Evolutionary conservation across 208 protist genomes (phyloP).

Genomic region (Tritrichomonas musculus): DNA sequence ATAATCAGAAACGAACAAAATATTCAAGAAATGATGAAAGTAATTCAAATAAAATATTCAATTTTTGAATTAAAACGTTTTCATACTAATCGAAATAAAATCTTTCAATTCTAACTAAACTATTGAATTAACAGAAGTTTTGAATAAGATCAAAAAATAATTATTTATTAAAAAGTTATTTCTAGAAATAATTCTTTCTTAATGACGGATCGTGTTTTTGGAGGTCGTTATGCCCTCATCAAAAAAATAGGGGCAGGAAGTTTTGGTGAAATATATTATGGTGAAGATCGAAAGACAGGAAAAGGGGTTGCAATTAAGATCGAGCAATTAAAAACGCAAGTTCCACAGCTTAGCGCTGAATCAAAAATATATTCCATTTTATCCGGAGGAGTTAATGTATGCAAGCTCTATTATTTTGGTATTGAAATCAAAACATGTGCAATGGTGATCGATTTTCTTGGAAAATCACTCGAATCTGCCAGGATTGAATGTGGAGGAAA

Average conservation of each 20-base stretch:
- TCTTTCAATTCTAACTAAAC: too few relatives aligned
- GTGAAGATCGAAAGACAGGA: conserved; percentile 58
- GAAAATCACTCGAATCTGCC: conserved; percentile 89
- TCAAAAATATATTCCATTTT: conserved; percentile 78
- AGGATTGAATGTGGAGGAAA: conserved; percentile 71
- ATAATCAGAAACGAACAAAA: too few relatives aligned
- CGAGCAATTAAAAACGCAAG: conserved; percentile 60
- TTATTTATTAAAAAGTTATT: too few relatives aligned
- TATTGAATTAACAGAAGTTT: too few relatives aligned
- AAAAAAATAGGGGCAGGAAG: conserved; percentile 84
- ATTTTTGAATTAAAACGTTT: too few relatives aligned
- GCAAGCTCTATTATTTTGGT: conserved; percentile 81
- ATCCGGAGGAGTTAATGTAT: conserved; percentile 73
- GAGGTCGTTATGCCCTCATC: too few relatives aligned
- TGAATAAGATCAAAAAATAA: too few relatives aligned
- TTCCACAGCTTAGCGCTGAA: conserved; percentile 91
- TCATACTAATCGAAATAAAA: too few relatives aligned
- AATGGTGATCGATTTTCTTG: conserved; percentile 95
- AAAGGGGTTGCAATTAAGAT: conserved; percentile 53
- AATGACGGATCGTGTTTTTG: too few relatives aligned
- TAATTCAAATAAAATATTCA: too few relatives aligned
- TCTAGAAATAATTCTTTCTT: too few relatives aligned
- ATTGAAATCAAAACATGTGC: conserved; percentile 89
- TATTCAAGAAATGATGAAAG: too few relatives aligned
- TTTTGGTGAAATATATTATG: conserved; percentile 77